A percentile compares a stretch with the other conserved stretches of the same genome.
Conservation (phyloP, 345 rosid species). For the Limnanthes douglasii region DNA sequence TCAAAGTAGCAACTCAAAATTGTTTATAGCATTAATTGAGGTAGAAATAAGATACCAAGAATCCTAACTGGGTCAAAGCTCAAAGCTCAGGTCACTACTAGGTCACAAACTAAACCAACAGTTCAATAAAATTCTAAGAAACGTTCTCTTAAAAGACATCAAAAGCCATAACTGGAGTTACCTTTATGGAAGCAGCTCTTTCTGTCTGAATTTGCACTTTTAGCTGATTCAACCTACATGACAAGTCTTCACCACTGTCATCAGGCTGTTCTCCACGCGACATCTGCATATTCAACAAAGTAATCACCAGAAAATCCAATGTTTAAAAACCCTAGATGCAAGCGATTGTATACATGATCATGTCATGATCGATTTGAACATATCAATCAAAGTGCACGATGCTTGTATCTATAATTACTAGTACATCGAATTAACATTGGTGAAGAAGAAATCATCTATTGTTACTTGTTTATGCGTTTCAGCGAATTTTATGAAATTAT, state of each 20-base stretch:
- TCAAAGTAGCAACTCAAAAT: no score
- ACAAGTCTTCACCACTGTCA: constrained; percentile 37
- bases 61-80: background rate
- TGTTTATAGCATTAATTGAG: background rate
- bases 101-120: background rate
- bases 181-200: constrained; percentile 43
- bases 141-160: constrained; percentile 1
- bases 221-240: constrained; percentile 53
- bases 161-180: constrained; percentile 9
- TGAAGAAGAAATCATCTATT: background rate
- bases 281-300: constrained; percentile 18
- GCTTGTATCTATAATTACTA: background rate
- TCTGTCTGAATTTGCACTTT: constrained; percentile 66
- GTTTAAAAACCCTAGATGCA: background rate
- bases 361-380: background rate
- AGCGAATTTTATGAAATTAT: background rate
- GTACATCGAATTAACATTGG: background rate
- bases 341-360: background rate
- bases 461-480: background rate
- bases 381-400: constrained; percentile 1
- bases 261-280: constrained; percentile 31
- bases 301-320: background rate
- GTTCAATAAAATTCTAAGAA: no score
- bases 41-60: background rate
- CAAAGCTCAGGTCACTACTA: background rate